Base-by-base conservation (phyloP, 768 basidiomycete species). In the Auricularia sp. region DNA sequence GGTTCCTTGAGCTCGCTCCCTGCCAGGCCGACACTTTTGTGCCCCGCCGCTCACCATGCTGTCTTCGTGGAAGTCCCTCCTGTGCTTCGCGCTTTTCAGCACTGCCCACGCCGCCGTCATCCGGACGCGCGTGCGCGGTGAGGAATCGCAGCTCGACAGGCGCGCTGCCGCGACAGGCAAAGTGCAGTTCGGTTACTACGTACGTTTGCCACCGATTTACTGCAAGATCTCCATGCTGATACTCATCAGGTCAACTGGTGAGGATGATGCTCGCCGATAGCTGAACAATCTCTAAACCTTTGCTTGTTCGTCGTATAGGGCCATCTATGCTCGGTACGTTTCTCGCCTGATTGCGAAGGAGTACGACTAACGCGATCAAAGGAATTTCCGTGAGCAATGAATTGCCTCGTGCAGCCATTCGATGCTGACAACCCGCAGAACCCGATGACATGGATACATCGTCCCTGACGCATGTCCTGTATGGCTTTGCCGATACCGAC, bases 391-490 rank as follows among this genome's bases (percentile, higher is more conserved):
- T 85, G 64, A 67, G 80, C 72, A 54, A 18, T 18, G 7, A 34
- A 7, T 35, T 0, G 7, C 39, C 39, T 47, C 23, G 29, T 29
- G 29, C 39, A 12, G 33, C 14, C 23, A 66, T 51, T 34, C 16
- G 62, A n/a, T 61, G 33, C n/a, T 62, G 39, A 23, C 68, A 47
- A 61, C 68, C 54, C 64, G 36, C 70, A 88, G 87, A 87, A 71
- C 87, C 87, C 1, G 83, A 81, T 23, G 81, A 87, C 65, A 84
- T 90, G 64, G 78, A 79, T 56, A 72, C 84, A 7, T 74, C 76
- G 3, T 77, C 80, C 44, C 77, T 93, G 67, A 91, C 89, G 5
- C 90, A 90, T 77, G 83, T 92, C 69, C 75, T 90, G 14, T 92
- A 92, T 68, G 81, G 74, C 1, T 78, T 92, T 21, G 88, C 87